Base-by-base conservation (phyloP, 441 rosid species). In the Corymbia calophylla region DNA sequence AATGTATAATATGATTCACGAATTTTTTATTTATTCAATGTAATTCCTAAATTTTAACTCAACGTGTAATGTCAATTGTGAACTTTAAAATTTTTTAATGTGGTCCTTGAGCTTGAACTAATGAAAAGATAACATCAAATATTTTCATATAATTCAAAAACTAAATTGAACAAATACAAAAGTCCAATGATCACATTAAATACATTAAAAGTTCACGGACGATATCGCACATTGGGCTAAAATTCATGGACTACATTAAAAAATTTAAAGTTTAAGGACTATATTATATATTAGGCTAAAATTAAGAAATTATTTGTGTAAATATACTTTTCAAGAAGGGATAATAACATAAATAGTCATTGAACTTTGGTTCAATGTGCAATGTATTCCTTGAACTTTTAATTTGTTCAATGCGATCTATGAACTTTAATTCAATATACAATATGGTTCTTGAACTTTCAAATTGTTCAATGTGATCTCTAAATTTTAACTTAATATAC, bases 51-150 rank as follows among this genome's bases (percentile, higher is more conserved):
- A 56, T 23, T 56, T 58, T 58, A 58, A 0, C 12, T 1, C 0
- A 23, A 9, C 4, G 0, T 9, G 0, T 58, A 0, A 58, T 23
- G 0, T 0, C 6, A 0, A 4, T 4, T 0, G 0, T 56, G 0
- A 56, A 9, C 6, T 23, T 23, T 58, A 23, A 58, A 4, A 2
- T 58, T 23, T 0, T 23, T 58, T 58, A 58, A 58, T 0, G 14
- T 2, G 1, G 0, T 9, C 6, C 0, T 2, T 58, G 29, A 23
- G 5, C 0, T 23, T 58, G 0, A 0, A 58, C 5, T 58, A 23
- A 58, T 23, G 0, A 0, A 58, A 58, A 0, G 29, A 58, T 10
- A 23, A 23, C 62, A 58, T 58, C 5, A 0, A 23, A 12, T 12
- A 4, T 58, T 58, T 58, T 58, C 62, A 0, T 23, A 0, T 23